Conservation (phyloP, 345 rosid genomes). For the Melastoma malabathricum region DNA sequence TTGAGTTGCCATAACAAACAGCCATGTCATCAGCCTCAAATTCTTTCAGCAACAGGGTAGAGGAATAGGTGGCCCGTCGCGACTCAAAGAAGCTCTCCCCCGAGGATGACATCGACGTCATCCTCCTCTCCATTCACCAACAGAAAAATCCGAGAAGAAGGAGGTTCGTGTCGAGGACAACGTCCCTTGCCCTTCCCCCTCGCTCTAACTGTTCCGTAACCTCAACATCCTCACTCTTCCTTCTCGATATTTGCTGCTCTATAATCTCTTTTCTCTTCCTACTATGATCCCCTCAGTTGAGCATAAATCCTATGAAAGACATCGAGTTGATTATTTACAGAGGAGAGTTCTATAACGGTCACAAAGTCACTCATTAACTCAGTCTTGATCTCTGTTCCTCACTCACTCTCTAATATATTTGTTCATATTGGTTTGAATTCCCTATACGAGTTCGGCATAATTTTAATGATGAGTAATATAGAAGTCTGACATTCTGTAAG, state of each 20-base stretch:
- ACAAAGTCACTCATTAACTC: slow-evolving; percentile 25
- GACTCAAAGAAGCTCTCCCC: slow-evolving; percentile 77
- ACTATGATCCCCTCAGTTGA: slow-evolving; percentile 31
- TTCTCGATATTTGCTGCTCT: not conserved
- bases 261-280: not conserved
- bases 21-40: no score
- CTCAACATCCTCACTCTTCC: not conserved
- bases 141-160: slow-evolving; percentile 94
- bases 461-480: no score
- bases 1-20: no score
- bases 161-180: slow-evolving; percentile 82
- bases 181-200: slow-evolving; percentile 74
- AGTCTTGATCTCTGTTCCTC: no score
- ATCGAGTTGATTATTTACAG: slow-evolving; percentile 80
- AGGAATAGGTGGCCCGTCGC: slow-evolving; percentile 77
- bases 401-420: no score
- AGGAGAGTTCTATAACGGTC: slow-evolving; percentile 90
- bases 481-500: no score
- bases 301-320: slow-evolving; percentile 69
- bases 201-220: slow-evolving; percentile 83
- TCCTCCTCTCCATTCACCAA: slow-evolving; percentile 65
- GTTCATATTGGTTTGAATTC: no score
- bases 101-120: slow-evolving; percentile 92
- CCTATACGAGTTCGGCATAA: no score
- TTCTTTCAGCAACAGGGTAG: no score